A percentile compares a stretch with the other conserved stretches of the same genome.
Conservation (phyloP, 768 basidiomycete genomes). For the Vararia minispora region DNA sequence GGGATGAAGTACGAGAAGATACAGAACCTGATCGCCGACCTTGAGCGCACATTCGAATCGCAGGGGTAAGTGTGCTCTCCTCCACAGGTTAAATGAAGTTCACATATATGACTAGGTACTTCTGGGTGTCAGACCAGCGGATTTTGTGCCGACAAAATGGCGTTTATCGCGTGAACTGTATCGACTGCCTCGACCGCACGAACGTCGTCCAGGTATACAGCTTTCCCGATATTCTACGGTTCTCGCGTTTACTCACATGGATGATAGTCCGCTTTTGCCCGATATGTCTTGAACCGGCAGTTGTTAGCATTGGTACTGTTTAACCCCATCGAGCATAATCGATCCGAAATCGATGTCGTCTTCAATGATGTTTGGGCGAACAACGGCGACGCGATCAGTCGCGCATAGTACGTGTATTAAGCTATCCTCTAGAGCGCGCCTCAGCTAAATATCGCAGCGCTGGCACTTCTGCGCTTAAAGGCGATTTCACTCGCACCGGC, state of each 20-base stretch:
- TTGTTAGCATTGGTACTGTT: conserved; percentile 62
- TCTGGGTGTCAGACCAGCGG: conserved; percentile 66
- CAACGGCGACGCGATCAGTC: conserved; percentile 91
- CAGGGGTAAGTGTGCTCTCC: conserved; percentile 48
- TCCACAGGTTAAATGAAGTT: background rate
- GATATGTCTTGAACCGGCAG: conserved; percentile 68
- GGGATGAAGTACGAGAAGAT: conserved; percentile 97
- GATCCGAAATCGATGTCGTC: conserved; percentile 53
- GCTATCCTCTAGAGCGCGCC: background rate
- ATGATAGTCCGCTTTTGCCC: conserved; percentile 77
- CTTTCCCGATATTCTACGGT: background rate
- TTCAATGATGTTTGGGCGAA: conserved; percentile 97
- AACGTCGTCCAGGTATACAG: conserved; percentile 75
- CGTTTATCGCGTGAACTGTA: conserved; percentile 86
- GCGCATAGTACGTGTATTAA: conserved; percentile 55
- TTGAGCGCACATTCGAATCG: conserved; percentile 63
- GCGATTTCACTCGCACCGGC: conserved; percentile 92
- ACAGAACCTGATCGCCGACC: conserved; percentile 55
- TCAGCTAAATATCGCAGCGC: conserved; percentile 40
- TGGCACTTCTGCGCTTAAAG: conserved; percentile 94
- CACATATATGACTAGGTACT: conserved; percentile 37
- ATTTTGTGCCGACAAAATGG: conserved; percentile 77
- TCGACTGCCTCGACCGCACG: conserved; percentile 91
- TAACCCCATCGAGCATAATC: conserved; percentile 39
- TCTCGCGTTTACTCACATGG: conserved; percentile 7